Conservation (phyloP, 805 yeast genomes). For the Candida insectalens region DNA sequence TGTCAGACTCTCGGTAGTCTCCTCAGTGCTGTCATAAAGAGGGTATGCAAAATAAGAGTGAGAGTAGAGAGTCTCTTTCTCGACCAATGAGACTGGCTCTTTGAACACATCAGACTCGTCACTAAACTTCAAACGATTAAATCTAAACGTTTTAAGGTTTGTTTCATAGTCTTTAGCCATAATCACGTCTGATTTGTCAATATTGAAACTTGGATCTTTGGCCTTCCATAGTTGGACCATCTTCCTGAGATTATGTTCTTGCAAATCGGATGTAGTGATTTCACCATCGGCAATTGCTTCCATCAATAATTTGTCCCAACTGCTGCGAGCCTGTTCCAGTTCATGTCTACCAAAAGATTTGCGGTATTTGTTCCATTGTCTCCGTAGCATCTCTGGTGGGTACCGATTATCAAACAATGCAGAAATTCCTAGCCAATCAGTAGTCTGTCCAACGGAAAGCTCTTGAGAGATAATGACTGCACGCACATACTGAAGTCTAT, state of each 20-base stretch:
- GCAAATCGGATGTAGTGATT: slow-evolving; percentile 39
- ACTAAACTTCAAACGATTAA: slow-evolving; percentile 24
- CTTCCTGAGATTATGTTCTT: slow-evolving; percentile 37
- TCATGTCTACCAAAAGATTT: slow-evolving; percentile 49
- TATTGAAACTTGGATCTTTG: slow-evolving; percentile 26
- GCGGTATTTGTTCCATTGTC: slow-evolving; percentile 65
- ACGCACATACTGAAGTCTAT: slow-evolving; percentile 48
- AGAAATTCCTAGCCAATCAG: slow-evolving; percentile 59
- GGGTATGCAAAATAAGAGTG: slow-evolving; percentile 34
- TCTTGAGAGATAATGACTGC: slow-evolving; percentile 62
- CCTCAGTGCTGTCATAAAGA: slow-evolving; percentile 10
- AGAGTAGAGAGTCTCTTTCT: slow-evolving; percentile 49
- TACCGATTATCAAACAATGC: slow-evolving; percentile 31
- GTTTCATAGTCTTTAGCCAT: slow-evolving; percentile 32
- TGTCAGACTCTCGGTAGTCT: slow-evolving; percentile 4
- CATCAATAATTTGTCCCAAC: slow-evolving; percentile 61
- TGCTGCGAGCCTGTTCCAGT: slow-evolving; percentile 38
- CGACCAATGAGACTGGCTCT: slow-evolving; percentile 54
- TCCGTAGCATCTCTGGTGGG: slow-evolving; percentile 36
- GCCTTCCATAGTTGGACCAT: slow-evolving; percentile 61
- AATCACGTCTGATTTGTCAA: slow-evolving; percentile 10
- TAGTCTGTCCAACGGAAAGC: slow-evolving; percentile 37
- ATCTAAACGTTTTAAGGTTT: slow-evolving; percentile 37
- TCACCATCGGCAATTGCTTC: slow-evolving; percentile 47
- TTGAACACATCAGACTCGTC: slow-evolving; percentile 33